Evolutionary conservation across 1,139 yeast species (phyloP), one percentile per base, ranked within the genome.

Genomic region (Scheffersomyces illinoinensis): DNA sequence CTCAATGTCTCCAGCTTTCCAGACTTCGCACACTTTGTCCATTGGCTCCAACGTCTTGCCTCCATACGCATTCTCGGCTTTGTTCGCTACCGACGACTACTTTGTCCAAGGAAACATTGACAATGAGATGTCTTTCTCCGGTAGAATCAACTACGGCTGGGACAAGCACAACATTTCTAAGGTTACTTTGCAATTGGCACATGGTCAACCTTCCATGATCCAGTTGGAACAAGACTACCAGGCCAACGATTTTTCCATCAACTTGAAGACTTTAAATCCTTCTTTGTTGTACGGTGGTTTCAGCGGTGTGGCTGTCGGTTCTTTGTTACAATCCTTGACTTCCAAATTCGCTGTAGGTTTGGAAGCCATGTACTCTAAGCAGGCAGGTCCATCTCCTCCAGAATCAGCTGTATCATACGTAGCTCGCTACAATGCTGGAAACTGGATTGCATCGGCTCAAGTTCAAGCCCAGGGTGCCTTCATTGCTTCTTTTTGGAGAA

Each of bases 141-240:
- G 98, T 68, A 88, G 98, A 77, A 77, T 91, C 69, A 93, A 93
- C 83, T 91, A 91, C 77, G 93, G 96, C 62, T 93, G 98, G 98
- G 86, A 88, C 74, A 86, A 88, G 73, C 82, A 83, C 72, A 85
- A 88, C 74, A 83, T 91, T 70, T 86, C 97, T 63, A 93, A 93
- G 81, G 85, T 91, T 64, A 92, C 96, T 68, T 81, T 93, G 72
- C 98, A 95, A 81, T 83, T 93, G 68, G 93, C 96, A 67, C 82
- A 88, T 63, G 91, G 90, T 62, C 98, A 93, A 80, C 97, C 96
- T 64, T 83, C 96, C 58, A 92, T 95, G 97, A 84, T 92, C 64
- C 99, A 95, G 81, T 82, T 95, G 68, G 99, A 96, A 82, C 98
- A 95, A 75, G 99, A 95, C 76, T 89, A 87, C 79, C 95, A 89